These are phyloP conservation scores for Nitzschia sp. DNA, from an alignment of 108 stramenopile species.

Conservation along the genomic window DNA sequence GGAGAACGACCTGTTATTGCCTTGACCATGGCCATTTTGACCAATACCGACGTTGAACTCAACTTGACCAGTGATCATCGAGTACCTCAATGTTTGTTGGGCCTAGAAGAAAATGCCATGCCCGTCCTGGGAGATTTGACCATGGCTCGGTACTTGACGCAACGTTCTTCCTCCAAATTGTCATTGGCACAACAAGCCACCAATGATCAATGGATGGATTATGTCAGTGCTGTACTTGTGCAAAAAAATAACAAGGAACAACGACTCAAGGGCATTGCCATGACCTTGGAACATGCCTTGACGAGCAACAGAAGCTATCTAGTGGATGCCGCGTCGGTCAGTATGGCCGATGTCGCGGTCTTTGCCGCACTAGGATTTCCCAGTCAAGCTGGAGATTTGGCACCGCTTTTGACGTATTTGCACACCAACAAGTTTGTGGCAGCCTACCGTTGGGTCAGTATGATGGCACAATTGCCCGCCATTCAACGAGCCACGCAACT, in stretches of 20 bases:
- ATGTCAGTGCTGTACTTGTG: constrained; percentile 70
- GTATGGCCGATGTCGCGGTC: constrained; percentile 91
- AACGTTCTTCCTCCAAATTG: constrained; percentile 6
- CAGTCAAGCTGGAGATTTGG: constrained; percentile 41
- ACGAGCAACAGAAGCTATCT: constrained; percentile 54
- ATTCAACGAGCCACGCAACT: constrained; percentile 77
- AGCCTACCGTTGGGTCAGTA: constrained; percentile 72
- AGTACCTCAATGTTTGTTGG: constrained; percentile 46
- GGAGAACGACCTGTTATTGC: constrained; percentile 77
- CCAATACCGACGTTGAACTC: constrained; percentile 68
- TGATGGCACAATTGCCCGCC: constrained; percentile 72
- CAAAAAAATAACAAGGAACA: constrained; percentile 51
- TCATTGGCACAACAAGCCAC: constrained; percentile 32
- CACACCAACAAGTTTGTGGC: constrained; percentile 31
- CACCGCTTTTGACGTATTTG: constrained; percentile 23
- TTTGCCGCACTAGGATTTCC: constrained; percentile 80
- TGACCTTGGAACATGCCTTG: constrained; percentile 77
- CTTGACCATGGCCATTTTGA: constrained; percentile 64
- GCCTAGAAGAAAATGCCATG: constrained; percentile 37
- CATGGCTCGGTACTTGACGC: constrained; percentile 61
- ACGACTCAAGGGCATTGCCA: constrained; percentile 54
- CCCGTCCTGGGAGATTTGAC: constrained; percentile 74
- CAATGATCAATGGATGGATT: constrained; percentile 94
- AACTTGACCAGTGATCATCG: constrained; percentile 69
- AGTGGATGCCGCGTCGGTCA: constrained; percentile 61